Conservation (phyloP, 2,329 filamentous ascomycete species). For the Biscogniauxia marginata region DNA sequence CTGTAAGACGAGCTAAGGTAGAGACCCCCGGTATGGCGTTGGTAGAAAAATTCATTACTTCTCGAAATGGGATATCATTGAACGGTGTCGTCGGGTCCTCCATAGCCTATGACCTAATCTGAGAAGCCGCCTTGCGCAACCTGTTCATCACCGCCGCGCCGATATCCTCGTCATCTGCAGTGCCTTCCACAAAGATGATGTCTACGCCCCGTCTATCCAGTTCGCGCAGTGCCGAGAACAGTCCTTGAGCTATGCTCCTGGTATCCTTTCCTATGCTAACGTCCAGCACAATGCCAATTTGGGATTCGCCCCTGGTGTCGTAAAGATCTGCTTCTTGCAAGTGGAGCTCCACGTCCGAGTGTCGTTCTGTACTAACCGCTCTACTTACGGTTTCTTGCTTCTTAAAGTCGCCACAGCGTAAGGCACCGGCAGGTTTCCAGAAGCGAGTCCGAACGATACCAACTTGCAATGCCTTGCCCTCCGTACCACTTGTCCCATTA, state of each 20-base stretch:
- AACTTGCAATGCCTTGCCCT: conserved; percentile 31
- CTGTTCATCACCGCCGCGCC: conserved; percentile 86
- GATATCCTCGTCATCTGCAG: conserved; percentile 75
- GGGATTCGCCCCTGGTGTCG: conserved; percentile 29
- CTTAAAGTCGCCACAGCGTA: conserved; percentile 34
- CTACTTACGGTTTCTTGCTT: conserved; percentile 29
- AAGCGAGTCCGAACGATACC: conserved; percentile 56
- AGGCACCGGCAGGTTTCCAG: conserved; percentile 48
- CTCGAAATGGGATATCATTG: conserved; percentile 23
- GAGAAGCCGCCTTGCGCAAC: conserved; percentile 72
- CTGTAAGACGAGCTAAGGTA: conserved; percentile 16
- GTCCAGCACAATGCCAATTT: conserved; percentile 56
- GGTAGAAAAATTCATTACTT: conserved; percentile 26
- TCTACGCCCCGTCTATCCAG: conserved; percentile 78
- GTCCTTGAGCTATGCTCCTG: conserved; percentile 74
- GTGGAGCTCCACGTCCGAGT: conserved; percentile 32
- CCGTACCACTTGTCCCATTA: conserved; percentile 14
- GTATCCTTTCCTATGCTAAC: conserved; percentile 70
- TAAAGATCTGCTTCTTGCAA: conserved; percentile 43
- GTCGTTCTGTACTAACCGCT: conserved; percentile 13
- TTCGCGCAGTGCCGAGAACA: conserved; percentile 85
- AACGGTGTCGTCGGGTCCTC: conserved; percentile 22
- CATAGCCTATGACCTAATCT: conserved; percentile 49
- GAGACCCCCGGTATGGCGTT: conserved; percentile 29
- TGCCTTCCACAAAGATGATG: conserved; percentile 87